These are phyloP conservation scores for Hanseniaspora gamundiae DNA, from an alignment of 1,139 yeast species.

Conservation along the genomic window DNA sequence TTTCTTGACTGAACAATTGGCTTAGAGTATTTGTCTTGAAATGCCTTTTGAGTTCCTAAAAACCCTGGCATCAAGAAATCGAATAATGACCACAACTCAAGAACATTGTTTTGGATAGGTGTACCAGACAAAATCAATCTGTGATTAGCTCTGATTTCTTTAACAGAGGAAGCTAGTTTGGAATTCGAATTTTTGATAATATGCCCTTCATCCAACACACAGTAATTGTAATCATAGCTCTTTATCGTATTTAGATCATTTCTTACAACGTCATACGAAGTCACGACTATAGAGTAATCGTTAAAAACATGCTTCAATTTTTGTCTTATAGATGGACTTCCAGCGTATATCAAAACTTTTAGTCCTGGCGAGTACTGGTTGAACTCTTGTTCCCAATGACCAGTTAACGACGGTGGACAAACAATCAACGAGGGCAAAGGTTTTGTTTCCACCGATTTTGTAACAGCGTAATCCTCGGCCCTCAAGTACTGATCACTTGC, in stretches of 20 bases:
- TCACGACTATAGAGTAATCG: constrained; percentile 73
- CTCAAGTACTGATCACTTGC: constrained; percentile 91
- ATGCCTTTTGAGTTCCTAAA: constrained; percentile 85
- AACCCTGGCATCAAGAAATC: constrained; percentile 99
- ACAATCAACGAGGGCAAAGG: constrained; percentile 74
- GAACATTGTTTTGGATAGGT: constrained; percentile 93
- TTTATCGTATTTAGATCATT: constrained; percentile 67
- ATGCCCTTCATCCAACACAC: constrained; percentile 97
- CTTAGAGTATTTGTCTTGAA: constrained; percentile 90
- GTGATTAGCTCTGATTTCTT: constrained; percentile 73
- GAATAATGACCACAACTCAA: constrained; percentile 94
- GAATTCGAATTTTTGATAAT: constrained; percentile 87
- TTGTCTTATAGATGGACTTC: constrained; percentile 69
- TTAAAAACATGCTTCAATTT: constrained; percentile 41
- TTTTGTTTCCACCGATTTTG: constrained; percentile 56
- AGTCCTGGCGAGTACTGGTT: constrained; percentile 83
- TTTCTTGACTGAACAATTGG: constrained; percentile 94
- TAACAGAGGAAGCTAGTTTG: constrained; percentile 80
- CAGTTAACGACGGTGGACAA: constrained; percentile 95
- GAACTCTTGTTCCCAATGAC: constrained; percentile 97
- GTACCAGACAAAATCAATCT: constrained; percentile 89
- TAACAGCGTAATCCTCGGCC: constrained; percentile 49
- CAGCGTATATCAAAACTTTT: constrained; percentile 77
- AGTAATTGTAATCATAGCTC: constrained; percentile 69
- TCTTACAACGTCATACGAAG: constrained; percentile 92